Conservation (phyloP, 73 alveolate species). For the Paramecium sonneborni region DNA sequence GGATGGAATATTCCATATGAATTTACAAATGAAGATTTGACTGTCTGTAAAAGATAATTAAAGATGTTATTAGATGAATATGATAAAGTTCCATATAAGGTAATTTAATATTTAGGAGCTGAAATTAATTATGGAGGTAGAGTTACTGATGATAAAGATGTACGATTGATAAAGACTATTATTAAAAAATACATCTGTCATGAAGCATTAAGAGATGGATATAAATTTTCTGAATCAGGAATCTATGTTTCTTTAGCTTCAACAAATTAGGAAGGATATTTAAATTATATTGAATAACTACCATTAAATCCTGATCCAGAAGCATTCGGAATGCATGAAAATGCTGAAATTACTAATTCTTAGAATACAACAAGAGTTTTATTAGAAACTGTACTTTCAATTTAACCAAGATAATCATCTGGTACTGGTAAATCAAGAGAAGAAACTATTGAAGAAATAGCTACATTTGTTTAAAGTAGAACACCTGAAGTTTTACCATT, state of each 20-base stretch:
- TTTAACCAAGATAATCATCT: conserved; percentile 92
- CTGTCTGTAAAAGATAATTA: conserved; percentile 93
- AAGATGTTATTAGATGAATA: conserved; percentile 93
- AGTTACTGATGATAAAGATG: conserved; percentile 97
- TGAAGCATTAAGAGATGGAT: conserved; percentile 86
- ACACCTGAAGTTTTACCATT: conserved; percentile 96
- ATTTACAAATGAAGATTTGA: conserved; percentile 94
- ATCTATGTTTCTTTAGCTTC: conserved; percentile 88
- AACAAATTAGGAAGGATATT: conserved; percentile 87
- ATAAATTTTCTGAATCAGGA: conserved; percentile 95
- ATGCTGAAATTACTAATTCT: conserved; percentile 96
- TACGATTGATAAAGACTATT: conserved; percentile 91
- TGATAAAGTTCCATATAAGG: conserved; percentile 93
- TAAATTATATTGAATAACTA: conserved; percentile 82
- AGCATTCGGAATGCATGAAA: conserved; percentile 98
- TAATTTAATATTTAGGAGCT: conserved; percentile 91
- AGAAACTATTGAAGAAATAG: conserved; percentile 89
- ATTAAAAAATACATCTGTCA: conserved; percentile 88
- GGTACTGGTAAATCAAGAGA: conserved; percentile 95
- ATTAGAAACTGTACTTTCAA: conserved; percentile 89
- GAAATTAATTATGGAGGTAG: conserved; percentile 98
- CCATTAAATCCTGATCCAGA: conserved; percentile 96
- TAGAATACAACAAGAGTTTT: conserved; percentile 90
- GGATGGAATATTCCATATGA: conserved; percentile 98
- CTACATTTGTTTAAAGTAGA: conserved; percentile 84